These are phyloP conservation scores for Pseudoneurospora amorphoporcata DNA, from an alignment of 495 filamentous ascomycete species.

Conservation along the genomic window DNA sequence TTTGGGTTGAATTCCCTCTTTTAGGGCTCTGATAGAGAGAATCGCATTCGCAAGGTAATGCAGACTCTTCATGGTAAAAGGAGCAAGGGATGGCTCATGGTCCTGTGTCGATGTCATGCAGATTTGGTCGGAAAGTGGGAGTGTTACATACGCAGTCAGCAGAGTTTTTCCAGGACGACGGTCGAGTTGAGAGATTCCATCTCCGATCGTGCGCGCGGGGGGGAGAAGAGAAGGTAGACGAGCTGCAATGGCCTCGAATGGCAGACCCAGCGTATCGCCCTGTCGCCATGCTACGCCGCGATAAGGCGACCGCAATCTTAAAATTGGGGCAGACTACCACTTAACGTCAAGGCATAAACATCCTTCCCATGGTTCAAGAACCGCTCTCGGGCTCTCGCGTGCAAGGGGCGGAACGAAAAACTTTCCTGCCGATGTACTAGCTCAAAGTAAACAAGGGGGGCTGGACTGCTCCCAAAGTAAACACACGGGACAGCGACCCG, in stretches of 20 bases:
- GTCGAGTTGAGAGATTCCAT: background rate
- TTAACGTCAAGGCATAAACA: background rate
- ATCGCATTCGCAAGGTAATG: background rate
- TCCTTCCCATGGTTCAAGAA: background rate
- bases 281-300: background rate
- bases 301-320: background rate
- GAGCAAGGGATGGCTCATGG: background rate
- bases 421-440: background rate
- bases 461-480: background rate
- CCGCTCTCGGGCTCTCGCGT: background rate
- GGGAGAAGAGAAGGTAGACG: background rate
- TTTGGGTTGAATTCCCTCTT: background rate
- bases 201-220: background rate
- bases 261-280: background rate
- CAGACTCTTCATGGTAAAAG: too few species aligned
- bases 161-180: background rate
- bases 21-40: background rate
- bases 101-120: background rate
- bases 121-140: background rate
- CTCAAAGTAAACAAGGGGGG: background rate
- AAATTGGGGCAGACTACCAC: background rate
- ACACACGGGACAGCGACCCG: background rate
- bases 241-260: background rate
- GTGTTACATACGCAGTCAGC: background rate
- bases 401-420: background rate